A percentile compares a stretch with the other conserved stretches of the same genome.
These are phyloP conservation scores for Hymenoscyphus fructigenus DNA, from an alignment of 2,329 filamentous ascomycete species.

Conservation along the genomic window DNA sequence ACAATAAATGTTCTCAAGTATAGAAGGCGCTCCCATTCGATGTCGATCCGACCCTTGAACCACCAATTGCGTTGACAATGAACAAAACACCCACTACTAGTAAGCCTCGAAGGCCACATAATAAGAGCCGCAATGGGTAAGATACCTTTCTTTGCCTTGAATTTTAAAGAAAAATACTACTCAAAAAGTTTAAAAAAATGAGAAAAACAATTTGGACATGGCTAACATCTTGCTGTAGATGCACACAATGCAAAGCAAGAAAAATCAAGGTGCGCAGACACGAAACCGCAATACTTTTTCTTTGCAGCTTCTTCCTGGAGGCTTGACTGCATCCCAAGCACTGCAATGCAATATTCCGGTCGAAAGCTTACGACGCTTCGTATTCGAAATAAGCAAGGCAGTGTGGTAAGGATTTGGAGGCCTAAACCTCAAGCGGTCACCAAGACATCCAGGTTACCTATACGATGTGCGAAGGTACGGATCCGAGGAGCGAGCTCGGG, in stretches of 20 bases:
- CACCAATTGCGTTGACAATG: background rate
- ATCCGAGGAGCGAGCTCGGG: too few relatives aligned
- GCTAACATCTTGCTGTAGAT: constrained; percentile 21
- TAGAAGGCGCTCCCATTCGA: constrained; percentile 11
- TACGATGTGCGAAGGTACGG: background rate
- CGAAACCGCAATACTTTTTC: background rate
- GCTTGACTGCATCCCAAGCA: background rate
- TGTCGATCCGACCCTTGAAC: background rate
- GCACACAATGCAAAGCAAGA: constrained; percentile 37
- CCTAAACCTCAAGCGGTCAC: too few relatives aligned
- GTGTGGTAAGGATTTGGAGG: background rate
- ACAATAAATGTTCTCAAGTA: background rate
- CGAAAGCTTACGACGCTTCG: constrained; percentile 1
- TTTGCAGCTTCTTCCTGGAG: background rate
- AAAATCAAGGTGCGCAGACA: constrained; percentile 37
- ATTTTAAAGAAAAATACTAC: background rate
- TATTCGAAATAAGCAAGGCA: background rate
- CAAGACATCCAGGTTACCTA: too few relatives aligned
- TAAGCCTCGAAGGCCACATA: constrained; percentile 36
- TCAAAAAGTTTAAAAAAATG: background rate
- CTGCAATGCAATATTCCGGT: background rate
- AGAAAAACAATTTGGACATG: background rate
- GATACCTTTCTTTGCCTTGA: background rate
- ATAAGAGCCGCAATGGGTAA: constrained; percentile 35
- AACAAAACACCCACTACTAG: constrained; percentile 13